Evolutionary conservation across 768 basidiomycete genomes (phyloP), one percentile per base, ranked within the genome.

Genomic region (Pilatotrama ljubarskyi): DNA sequence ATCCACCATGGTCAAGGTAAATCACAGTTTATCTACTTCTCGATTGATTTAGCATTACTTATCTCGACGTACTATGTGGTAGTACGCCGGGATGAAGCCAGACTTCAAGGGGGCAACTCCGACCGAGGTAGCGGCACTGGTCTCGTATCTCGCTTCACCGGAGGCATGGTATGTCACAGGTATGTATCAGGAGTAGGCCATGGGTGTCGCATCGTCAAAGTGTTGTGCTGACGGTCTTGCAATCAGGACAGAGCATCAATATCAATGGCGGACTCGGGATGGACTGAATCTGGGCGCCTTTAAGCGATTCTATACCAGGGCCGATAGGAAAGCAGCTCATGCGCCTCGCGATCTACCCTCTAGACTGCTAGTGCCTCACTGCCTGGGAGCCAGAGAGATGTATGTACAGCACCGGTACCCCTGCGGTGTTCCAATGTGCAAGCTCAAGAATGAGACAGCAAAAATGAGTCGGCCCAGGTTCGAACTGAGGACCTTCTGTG

Each of bases 401-500:
- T n/a, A n/a, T n/a, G n/a, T n/a, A n/a, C n/a, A n/a, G n/a, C n/a
- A n/a, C n/a, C n/a, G n/a, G n/a, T n/a, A n/a, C n/a, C n/a, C n/a
- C n/a, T n/a, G n/a, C n/a, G n/a, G n/a, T n/a, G n/a, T n/a, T n/a
- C n/a, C n/a, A n/a, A n/a, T n/a, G n/a, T n/a, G n/a, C n/a, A n/a
- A n/a, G n/a, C n/a, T n/a, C n/a, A n/a, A n/a, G n/a, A n/a, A n/a
- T n/a, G n/a, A n/a, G n/a, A n/a, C n/a, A n/a, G 26, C 9, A 69
- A 67, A 78, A 41, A 48, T 67, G 66, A 67, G 66, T 67, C 63
- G 82, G 82, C 74, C 81, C 82, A 79, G 84, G 82, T 70, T 85
- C 83, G 83, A 85, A 85, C 84, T 80, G 83, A 75, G 78, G 84
- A 82, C 83, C 84, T 84, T 84, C 84, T 84, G 84, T 85, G 85